A percentile compares a stretch with the other conserved stretches of the same genome.
phyloP scores from a whole-genome alignment of 441 rosid species.

The Francoa sonchifolia region DNA sequence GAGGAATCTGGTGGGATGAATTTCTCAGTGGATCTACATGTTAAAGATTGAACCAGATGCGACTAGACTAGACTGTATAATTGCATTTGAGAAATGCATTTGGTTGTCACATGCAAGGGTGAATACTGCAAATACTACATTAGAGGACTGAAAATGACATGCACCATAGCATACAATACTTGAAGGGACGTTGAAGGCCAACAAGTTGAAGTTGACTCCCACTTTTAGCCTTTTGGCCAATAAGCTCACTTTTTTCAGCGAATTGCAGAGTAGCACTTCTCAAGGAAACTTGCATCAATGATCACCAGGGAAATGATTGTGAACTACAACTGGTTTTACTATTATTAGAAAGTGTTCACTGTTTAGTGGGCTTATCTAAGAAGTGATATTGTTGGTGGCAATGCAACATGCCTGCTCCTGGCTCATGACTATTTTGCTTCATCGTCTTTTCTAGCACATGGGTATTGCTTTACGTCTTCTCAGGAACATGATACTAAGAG shows the following conservation, averaged over 20 bases:
- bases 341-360: conserved; percentile 7
- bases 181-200: conserved; percentile 12
- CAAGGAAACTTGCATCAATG: conserved; percentile 8
- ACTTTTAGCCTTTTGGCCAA: background rate
- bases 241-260: background rate
- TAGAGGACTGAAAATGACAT: conserved; percentile 11
- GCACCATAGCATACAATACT: conserved; percentile 10
- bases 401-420: conserved; percentile 13
- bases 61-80: conserved; percentile 7
- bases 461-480: conserved; percentile 16
- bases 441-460: conserved; percentile 22
- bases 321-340: conserved; percentile 6
- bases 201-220: conserved; percentile 11
- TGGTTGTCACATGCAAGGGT: background rate
- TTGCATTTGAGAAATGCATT: conserved; percentile 6
- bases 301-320: conserved; percentile 9
- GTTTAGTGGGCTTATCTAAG: conserved; percentile 14
- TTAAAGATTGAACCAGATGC: conserved; percentile 10
- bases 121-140: conserved; percentile 3
- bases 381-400: conserved; percentile 15
- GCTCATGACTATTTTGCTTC: conserved; percentile 9
- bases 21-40: background rate
- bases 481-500: conserved; percentile 7
- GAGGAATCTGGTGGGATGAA: conserved; percentile 10
- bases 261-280: conserved; percentile 1